Evolutionary conservation across 1,284 basidiomycete genomes (phyloP).

Genomic region (Porogramme epimiltina): DNA sequence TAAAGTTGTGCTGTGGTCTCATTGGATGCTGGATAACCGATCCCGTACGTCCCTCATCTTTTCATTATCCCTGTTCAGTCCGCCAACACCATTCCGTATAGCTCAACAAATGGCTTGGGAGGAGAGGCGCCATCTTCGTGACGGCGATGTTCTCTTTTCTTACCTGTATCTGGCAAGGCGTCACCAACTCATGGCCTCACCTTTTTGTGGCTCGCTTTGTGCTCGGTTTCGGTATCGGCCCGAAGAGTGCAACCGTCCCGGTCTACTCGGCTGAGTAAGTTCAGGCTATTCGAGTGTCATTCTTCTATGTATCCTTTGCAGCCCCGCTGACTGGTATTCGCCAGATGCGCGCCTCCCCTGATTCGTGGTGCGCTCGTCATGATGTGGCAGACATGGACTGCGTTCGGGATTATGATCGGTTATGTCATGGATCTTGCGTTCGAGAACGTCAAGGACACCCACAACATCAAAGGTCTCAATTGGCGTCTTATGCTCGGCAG

Average conservation of each 20-base stretch:
- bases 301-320: neutral
- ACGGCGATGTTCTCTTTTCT: constrained; percentile 63
- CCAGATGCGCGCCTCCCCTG: constrained; percentile 55
- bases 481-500: constrained; percentile 71
- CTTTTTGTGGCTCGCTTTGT: constrained; percentile 70
- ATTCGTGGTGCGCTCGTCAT: constrained; percentile 81
- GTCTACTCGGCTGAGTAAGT: constrained; percentile 64
- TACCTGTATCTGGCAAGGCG: constrained; percentile 70
- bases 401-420: constrained; percentile 74
- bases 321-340: neutral
- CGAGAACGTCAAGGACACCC: constrained; percentile 49
- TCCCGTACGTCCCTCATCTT: constrained; percentile 37
- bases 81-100: neutral
- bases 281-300: too few species aligned
- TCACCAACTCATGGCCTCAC: constrained; percentile 73
- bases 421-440: constrained; percentile 57
- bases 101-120: constrained; percentile 68
- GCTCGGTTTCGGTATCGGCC: constrained; percentile 72
- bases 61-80: neutral
- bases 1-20: constrained; percentile 53
- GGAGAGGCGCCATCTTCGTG: constrained; percentile 77
- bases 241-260: constrained; percentile 65
- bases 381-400: constrained; percentile 80
- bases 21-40: constrained; percentile 75
- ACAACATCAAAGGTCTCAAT: constrained; percentile 54